Base-by-base conservation (phyloP, 169 alveolate species). In the Plasmodium berghei region DNA sequence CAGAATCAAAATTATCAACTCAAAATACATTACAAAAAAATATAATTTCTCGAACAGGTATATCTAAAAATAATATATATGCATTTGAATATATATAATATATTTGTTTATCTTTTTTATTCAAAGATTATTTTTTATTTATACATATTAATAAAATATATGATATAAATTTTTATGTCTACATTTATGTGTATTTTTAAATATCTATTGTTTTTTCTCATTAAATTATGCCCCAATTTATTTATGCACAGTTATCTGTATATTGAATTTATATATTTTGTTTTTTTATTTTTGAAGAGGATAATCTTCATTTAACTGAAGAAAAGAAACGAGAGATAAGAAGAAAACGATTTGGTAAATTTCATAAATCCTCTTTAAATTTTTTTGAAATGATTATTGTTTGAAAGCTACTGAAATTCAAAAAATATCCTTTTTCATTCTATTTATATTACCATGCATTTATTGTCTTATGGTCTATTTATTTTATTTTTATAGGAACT, bases 311-410 rank as follows among this genome's bases (percentile, higher is more conserved):
- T 48, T 42, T 80, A 46, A 52, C 85, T n/a, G 90, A 80, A 63
- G 90, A 80, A 59, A 80, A 80, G 55, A 80, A 80, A 62, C 49
- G 83, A 45, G 90, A 80, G 24, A 26, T 80, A 20, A 56, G 90
- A 67, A 66, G 45, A 67, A 80, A 80, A 24, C 18, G 90, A 80
- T 80, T 80, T 28, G 90, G 90, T 77, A 74, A 77, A 62, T 62
- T 58, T 42, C 24, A 52, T 20, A 70, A 42, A 5, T 22, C 42
- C 0, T 34, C 42, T 34, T 34, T 0, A 34, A 34, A 3, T 34
- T 34, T 1, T 34, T 34, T 34, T 2, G 1, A 26, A 48, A 0
- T 46, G 26, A 1, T 18, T 0, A 69, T 74, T 48, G 34, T 49
- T 28, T 46, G 16, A 6, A 45, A 54, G 24, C 10, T 9, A 9